Percentiles rank a stretch among this genome's conserved stretches.
These are phyloP conservation scores for Cystobasidium ongulense DNA, from an alignment of 768 basidiomycete species.

Conservation along the genomic window DNA sequence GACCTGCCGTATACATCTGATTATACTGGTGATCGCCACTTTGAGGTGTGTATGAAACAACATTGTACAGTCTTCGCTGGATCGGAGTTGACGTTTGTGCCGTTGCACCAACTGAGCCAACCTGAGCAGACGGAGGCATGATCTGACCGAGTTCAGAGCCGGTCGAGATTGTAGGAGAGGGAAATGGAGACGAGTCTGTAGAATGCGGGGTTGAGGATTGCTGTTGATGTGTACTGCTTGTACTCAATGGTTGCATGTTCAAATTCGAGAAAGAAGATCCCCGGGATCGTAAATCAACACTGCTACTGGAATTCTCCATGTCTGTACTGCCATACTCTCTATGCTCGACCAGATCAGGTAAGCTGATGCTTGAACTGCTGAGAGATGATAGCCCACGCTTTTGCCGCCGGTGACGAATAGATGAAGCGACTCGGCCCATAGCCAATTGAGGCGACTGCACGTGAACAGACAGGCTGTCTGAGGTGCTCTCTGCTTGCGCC, in stretches of 20 bases:
- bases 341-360: constrained; percentile 19
- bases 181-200: background rate
- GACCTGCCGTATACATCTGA: background rate
- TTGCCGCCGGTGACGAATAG: background rate
- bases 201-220: background rate
- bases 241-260: background rate
- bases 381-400: background rate
- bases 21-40: background rate
- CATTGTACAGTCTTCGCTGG: background rate
- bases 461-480: background rate
- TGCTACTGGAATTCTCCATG: background rate
- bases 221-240: background rate
- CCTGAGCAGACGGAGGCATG: background rate
- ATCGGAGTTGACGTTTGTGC: background rate
- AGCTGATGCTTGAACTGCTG: constrained; percentile 14
- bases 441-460: background rate
- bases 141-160: background rate
- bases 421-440: background rate
- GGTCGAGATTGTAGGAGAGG: background rate
- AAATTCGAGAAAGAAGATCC: background rate
- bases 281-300: background rate
- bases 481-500: background rate
- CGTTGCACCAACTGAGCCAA: background rate
- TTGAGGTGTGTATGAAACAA: background rate
- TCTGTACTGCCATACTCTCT: background rate